Evolutionary conservation across 768 basidiomycete species (phyloP), one percentile per base, ranked within the genome.

Genomic region (Trametes punicea): DNA sequence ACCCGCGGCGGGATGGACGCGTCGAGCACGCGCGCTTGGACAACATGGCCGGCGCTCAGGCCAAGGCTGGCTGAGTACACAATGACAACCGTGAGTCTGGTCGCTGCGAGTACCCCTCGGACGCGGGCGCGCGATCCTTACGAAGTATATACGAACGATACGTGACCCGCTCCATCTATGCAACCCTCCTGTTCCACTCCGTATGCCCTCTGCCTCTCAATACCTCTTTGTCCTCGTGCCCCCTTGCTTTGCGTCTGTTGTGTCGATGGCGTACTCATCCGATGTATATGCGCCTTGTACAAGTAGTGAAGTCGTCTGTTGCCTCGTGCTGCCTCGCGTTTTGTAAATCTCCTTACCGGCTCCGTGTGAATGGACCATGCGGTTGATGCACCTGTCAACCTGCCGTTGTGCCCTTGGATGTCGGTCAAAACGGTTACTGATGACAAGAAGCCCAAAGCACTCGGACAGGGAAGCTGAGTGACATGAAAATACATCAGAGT

Each of bases 1-100:
- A 61, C 46, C 36, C 29, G 40, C 20, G 58, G 29, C 42, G 58
- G 44, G 62, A 63, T 30, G 47, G 40, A 26, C 55, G 56, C 15
- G 31, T 57, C 25, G 62, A 60, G 18, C 48, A 41, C 29, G 55
- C 30, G n/a, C 26, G 41, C n/a, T 11, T 48, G 3, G 46, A 59
- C 46, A 41, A 33, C 15, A 38, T 55, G 30, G 52, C 31, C 1
- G 47, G 52, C 31, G 47, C 46, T 5, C 57, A 59, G 48, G 47
- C 46, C 0, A 55, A 59, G 47, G 25, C 46, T 3, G 39, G 55
- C 21, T 57, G 52, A 53, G 25, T 25, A 26, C 23, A 13, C 4
- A 9, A 42, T 13, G 5, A 36, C 11, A 6, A 8, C 18, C 27
- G 27, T 10, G 15, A 20, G 44, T 41, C 6, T n/a, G 42, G n/a